Base-by-base conservation (phyloP, 345 rosid genomes). In the Garcia nutans region DNA sequence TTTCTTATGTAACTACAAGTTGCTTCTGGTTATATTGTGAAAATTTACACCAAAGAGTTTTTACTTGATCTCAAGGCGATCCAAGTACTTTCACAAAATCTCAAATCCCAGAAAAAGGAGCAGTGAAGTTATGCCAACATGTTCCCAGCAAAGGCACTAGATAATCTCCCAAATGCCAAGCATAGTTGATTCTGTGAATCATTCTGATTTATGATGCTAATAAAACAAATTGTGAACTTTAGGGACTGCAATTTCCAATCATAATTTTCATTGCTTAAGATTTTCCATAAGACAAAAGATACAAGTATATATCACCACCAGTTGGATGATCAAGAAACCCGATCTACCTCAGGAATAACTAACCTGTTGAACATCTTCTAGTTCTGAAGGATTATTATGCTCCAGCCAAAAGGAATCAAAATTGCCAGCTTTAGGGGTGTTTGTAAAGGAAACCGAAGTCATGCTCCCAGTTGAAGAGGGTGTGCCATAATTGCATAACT, bases 341-440 rank as follows among this genome's bases (percentile, higher is more conserved):
- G 42, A 70, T 26, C 64, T 11, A 15, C 56, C 60, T 68, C n/a
- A 47, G 76, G 50, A 72, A 68, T 33, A 56, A 85, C 91, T 84
- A 71, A 89, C 97, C 97, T 87, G 89, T 69, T 86, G 93, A 77
- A 88, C 81, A 87, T 92, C 92, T 79, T 92, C 97, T 79, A 81
- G 87, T 84, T 92, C 91, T 56, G 89, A 81, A 77, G 89, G 88
- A 81, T 90, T 84, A 70, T 86, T 88, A 67, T 74, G 89, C 77
- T 87, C 91, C 76, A 90, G 78, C 97, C 97, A 92, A 81, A 90
- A 90, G 70, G 88, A 86, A 80, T 90, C 93, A 76, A 92, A 92
- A 80, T 89, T 93, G 58, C 94, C 87, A 62, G 91, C 84, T 86
- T 85, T 85, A 13, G 97, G 94, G 57, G 97, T 90, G 81, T 88